Percentiles rank a stretch among this genome's conserved stretches.
These are phyloP conservation scores for Coemansia umbellata DNA, from an alignment of 192 early-diverging fungal genomes.

Conservation along the genomic window DNA sequence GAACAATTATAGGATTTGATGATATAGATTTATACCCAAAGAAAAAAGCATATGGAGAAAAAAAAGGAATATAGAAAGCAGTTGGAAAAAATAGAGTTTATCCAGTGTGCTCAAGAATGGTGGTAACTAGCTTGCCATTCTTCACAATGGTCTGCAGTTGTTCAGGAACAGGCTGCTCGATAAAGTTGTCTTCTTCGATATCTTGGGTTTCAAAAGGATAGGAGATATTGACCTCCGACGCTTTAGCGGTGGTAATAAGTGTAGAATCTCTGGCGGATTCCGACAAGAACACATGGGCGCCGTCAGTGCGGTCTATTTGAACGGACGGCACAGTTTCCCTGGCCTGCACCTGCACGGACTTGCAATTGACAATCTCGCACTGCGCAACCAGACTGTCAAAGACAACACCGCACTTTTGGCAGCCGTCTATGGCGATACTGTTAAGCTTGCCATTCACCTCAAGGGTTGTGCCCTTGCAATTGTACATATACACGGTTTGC, in stretches of 20 bases:
- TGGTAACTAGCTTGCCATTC: conserved; percentile 76
- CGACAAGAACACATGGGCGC: conserved; percentile 86
- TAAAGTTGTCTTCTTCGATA: conserved; percentile 68
- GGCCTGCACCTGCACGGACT: conserved; percentile 83
- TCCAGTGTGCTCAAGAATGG: conserved; percentile 81
- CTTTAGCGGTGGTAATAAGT: conserved; percentile 92
- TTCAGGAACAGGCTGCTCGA: conserved; percentile 87
- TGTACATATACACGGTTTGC: conserved; percentile 92
- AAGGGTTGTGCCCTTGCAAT: conserved; percentile 88
- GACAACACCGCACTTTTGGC: conserved; percentile 82
- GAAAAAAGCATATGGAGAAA: not conserved
- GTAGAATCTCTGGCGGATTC: conserved; percentile 63
- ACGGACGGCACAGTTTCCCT: conserved; percentile 80
- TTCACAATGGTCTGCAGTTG: conserved; percentile 88
- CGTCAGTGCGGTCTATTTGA: conserved; percentile 90
- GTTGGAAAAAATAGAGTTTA: conserved; percentile 16
- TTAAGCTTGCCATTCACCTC: conserved; percentile 91
- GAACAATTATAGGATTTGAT: too few species aligned
- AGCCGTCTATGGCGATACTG: conserved; percentile 81
- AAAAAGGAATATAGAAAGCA: too few species aligned
- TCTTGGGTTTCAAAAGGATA: conserved; percentile 49
- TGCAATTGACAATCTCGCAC: conserved; percentile 88
- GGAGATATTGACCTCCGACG: conserved; percentile 86
- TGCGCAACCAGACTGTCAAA: conserved; percentile 80
- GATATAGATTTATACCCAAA: too few species aligned